A percentile compares a stretch with the other conserved stretches of the same genome.
Conservation (phyloP, 768 basidiomycete genomes). For the Paxillus involutus region DNA sequence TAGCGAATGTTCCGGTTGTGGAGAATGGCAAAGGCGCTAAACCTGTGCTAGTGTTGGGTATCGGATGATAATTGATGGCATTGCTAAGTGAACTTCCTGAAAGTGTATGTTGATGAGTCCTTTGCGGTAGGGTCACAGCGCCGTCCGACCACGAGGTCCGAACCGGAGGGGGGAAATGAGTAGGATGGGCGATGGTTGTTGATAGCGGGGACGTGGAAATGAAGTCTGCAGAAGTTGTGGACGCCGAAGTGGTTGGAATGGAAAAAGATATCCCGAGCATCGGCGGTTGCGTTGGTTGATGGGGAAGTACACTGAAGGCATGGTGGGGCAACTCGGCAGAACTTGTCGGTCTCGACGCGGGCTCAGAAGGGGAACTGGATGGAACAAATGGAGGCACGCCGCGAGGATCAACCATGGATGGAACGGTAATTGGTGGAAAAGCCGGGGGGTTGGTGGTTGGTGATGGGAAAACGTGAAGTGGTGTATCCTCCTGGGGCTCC, state of each 20-base stretch:
- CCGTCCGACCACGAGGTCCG: conserved; percentile 33
- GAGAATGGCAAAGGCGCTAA: conserved; percentile 31
- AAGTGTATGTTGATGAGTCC: conserved; percentile 32
- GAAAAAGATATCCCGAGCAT: conserved; percentile 17
- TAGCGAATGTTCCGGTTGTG: conserved; percentile 30
- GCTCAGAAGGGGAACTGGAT: conserved; percentile 25
- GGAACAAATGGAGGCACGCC: conserved; percentile 26
- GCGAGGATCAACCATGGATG: conserved; percentile 25
- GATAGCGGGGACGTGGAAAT: conserved; percentile 21
- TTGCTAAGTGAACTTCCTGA: conserved; percentile 28
- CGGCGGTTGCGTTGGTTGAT: conserved; percentile 14
- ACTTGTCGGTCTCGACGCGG: conserved; percentile 33
- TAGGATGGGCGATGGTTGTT: conserved; percentile 19
- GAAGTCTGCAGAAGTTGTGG: conserved; percentile 24
- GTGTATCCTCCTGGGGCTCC: conserved; percentile 45
- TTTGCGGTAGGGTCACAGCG: conserved; percentile 24
- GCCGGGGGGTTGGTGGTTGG: conserved; percentile 15
- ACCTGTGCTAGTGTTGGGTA: conserved; percentile 31
- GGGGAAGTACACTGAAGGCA: conserved; percentile 24
- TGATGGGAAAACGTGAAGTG: conserved; percentile 26
- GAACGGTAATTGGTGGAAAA: conserved; percentile 24
- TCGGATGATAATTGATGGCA: conserved; percentile 29
- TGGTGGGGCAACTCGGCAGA: conserved; percentile 26
- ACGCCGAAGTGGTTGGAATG: conserved; percentile 18
- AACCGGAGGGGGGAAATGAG: conserved; percentile 24